These are phyloP conservation scores for Colletotrichum aenigma DNA, from an alignment of 2,329 filamentous ascomycete genomes.

Conservation along the genomic window DNA sequence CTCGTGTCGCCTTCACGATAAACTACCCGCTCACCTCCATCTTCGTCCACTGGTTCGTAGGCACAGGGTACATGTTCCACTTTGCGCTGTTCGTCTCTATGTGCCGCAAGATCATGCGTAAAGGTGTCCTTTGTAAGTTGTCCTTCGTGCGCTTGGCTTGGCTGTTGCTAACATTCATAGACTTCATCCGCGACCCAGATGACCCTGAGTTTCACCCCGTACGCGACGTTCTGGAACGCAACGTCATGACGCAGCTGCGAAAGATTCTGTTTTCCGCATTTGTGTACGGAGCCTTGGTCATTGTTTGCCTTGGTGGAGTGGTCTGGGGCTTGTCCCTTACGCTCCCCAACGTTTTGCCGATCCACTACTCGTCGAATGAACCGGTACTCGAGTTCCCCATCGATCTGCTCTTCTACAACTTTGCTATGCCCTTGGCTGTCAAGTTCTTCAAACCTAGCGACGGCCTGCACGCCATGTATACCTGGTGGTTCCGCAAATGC, in stretches of 20 bases:
- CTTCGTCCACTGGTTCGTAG: constrained; percentile 98
- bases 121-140: constrained; percentile 83
- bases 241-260: constrained; percentile 87
- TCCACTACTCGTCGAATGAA: constrained; percentile 92
- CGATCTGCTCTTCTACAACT: constrained; percentile 95
- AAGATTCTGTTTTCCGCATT: constrained; percentile 97
- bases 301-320: constrained; percentile 91
- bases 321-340: constrained; percentile 84
- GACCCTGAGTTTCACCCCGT: constrained; percentile 98
- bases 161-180: constrained; percentile 44
- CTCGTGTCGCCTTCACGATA: constrained; percentile 78
- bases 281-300: constrained; percentile 91
- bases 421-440: constrained; percentile 87
- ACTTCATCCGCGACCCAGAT: constrained; percentile 97
- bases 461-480: constrained; percentile 82
- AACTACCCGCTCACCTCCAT: constrained; percentile 86
- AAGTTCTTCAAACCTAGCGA: constrained; percentile 86
- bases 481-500: constrained; percentile 94
- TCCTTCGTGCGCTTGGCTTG: not conserved
- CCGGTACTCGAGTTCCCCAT: constrained; percentile 93
- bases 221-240: constrained; percentile 92
- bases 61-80: constrained; percentile 99
- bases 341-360: constrained; percentile 77
- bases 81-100: constrained; percentile 98
- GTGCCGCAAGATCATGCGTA: constrained; percentile 97